phyloP scores from a whole-genome alignment of 805 yeast genomes.

The Phaffomyces thermotolerans region DNA sequence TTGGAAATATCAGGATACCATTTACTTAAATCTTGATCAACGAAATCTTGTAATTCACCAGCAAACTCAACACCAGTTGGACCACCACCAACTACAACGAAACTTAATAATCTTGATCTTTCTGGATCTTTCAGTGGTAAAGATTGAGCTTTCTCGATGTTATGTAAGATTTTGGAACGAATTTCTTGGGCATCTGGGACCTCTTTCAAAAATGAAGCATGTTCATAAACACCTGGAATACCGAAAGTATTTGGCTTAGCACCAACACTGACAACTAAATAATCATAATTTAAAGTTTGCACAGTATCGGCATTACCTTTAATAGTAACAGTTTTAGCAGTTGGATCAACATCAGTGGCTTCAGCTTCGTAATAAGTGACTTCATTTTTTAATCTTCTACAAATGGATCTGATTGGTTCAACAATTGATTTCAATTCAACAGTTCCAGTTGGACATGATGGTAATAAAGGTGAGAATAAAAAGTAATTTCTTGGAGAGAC shows the following conservation, averaged over 20 bases:
- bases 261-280: constrained; percentile 85
- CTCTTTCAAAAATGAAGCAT: constrained; percentile 85
- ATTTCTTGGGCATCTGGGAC: constrained; percentile 78
- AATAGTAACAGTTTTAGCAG: constrained; percentile 59
- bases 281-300: constrained; percentile 61
- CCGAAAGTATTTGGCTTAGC: constrained; percentile 92
- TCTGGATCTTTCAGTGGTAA: constrained; percentile 74
- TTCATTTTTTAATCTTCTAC: constrained; percentile 71
- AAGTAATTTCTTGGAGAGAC: constrained; percentile 92
- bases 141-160: constrained; percentile 82
- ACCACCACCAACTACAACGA: constrained; percentile 95
- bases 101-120: constrained; percentile 76
- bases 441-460: constrained; percentile 91
- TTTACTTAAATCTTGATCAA: constrained; percentile 80
- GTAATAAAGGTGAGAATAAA: constrained; percentile 87
- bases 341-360: constrained; percentile 79
- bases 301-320: constrained; percentile 33
- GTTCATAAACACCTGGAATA: constrained; percentile 81
- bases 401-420: constrained; percentile 87
- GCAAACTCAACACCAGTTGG: constrained; percentile 98
- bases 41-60: constrained; percentile 92
- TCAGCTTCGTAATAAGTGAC: constrained; percentile 84
- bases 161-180: constrained; percentile 74
- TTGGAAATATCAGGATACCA: constrained; percentile 83
- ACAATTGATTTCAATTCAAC: constrained; percentile 84